phyloP scores from a whole-genome alignment of 176 grass and related monocot species.

The Olyra latifolia region DNA sequence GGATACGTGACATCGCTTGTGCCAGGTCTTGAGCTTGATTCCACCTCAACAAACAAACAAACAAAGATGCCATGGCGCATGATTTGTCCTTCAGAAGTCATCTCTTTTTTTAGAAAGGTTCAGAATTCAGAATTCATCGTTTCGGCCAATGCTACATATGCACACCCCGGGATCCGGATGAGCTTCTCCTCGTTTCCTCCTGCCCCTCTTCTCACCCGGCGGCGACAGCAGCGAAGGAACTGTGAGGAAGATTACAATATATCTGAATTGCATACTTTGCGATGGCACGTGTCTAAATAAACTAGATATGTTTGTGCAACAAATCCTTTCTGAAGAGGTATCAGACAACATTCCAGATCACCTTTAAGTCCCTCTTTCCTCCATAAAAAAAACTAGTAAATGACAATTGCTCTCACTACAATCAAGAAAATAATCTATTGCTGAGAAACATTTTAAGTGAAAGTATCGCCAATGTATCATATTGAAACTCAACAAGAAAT shows the following conservation, averaged over 20 bases:
- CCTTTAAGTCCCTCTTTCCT: background rate
- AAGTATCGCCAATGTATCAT: background rate
- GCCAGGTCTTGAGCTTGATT: too few relatives aligned
- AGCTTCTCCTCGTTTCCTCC: too few relatives aligned
- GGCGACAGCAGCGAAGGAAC: too few relatives aligned
- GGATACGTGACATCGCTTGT: too few relatives aligned
- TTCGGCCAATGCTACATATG: background rate
- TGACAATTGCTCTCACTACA: background rate
- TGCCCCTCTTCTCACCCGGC: too few relatives aligned
- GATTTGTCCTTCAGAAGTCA: background rate
- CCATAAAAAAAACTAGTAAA: background rate
- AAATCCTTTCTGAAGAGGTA: conserved; percentile 1
- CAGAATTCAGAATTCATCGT: background rate
- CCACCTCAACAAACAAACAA: too few relatives aligned
- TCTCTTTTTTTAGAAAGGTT: too few relatives aligned
- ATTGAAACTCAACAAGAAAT: conserved; percentile 18
- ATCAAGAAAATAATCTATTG: background rate
- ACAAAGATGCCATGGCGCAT: too few relatives aligned
- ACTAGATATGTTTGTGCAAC: background rate
- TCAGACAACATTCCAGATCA: background rate
- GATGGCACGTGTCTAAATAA: too few relatives aligned
- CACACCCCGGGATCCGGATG: too few relatives aligned
- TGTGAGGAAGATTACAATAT: too few relatives aligned
- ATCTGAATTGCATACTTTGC: too few relatives aligned
- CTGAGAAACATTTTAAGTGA: background rate